Evolutionary conservation across 2,329 filamentous ascomycete species (phyloP).

Genomic region (Domatiomyces catenatus): DNA sequence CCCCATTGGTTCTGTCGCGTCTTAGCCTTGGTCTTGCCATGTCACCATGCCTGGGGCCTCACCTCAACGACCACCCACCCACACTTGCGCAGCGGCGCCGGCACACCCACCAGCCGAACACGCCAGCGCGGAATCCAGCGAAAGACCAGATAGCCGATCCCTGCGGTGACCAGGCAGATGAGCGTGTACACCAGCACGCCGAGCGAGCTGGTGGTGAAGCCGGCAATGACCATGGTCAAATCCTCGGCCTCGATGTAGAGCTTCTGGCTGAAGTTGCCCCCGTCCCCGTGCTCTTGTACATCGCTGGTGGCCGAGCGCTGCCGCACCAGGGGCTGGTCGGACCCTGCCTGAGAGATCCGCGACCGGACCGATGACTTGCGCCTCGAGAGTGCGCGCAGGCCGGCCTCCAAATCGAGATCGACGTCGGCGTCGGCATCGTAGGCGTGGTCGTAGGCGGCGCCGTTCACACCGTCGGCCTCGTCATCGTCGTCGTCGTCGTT

Average conservation of each 20-base stretch:
- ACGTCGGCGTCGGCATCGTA: conserved; percentile 22
- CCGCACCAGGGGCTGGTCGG: conserved; percentile 49
- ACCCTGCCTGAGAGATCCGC: conserved; percentile 23
- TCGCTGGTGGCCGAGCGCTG: conserved; percentile 58
- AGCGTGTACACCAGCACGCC: conserved; percentile 55
- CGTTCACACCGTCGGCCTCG: conserved; percentile 23
- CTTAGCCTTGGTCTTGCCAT: conserved; percentile 19
- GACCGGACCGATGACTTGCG: conserved; percentile 25
- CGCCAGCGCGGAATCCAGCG: conserved; percentile 85
- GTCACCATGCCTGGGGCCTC: conserved; percentile 1
- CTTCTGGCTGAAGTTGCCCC: conserved; percentile 65
- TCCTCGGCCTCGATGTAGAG: conserved; percentile 88
- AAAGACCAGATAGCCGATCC: conserved; percentile 68
- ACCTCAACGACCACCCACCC: conserved; percentile 87
- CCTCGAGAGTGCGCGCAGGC: conserved; percentile 21
- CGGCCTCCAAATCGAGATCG: conserved; percentile 25
- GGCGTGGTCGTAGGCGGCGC: conserved; percentile 21
- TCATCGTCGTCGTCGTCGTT: conserved; percentile 30
- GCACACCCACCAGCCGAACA: conserved; percentile 56
- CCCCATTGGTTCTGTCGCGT: conserved; percentile 71
- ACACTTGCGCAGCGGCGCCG: conserved; percentile 55
- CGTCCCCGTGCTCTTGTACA: conserved; percentile 44
- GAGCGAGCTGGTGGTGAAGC: conserved; percentile 61
- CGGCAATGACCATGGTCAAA: conserved; percentile 80
- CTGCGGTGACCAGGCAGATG: conserved; percentile 57